Percentiles rank a stretch among this genome's conserved stretches.
phyloP scores from a whole-genome alignment of 2,329 filamentous ascomycete genomes.

The Claviceps maximensis region DNA sequence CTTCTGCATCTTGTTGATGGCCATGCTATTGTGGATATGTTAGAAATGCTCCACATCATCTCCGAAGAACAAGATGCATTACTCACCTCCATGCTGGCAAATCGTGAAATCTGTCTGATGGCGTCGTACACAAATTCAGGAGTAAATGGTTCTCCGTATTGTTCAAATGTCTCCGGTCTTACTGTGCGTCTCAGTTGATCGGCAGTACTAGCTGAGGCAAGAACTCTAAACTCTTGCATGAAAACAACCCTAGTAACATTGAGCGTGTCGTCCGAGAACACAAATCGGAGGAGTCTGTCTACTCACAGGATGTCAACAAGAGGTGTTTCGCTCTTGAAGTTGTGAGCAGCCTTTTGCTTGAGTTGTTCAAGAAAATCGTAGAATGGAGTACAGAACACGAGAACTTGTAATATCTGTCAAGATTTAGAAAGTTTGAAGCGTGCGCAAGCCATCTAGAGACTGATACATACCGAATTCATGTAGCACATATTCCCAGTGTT shows the following conservation, averaged over 20 bases:
- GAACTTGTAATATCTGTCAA: slow-evolving; percentile 74
- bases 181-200: slow-evolving; percentile 62
- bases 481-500: slow-evolving; percentile 99
- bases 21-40: slow-evolving; percentile 48
- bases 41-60: background rate
- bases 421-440: slow-evolving; percentile 20
- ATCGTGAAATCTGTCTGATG: slow-evolving; percentile 73
- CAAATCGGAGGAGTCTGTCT: background rate
- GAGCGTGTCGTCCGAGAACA: background rate
- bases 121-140: slow-evolving; percentile 94
- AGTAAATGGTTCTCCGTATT: slow-evolving; percentile 81
- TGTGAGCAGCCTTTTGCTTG: slow-evolving; percentile 69
- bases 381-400: slow-evolving; percentile 88
- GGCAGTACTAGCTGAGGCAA: slow-evolving; percentile 62
- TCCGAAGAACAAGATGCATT: slow-evolving; percentile 7
- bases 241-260: slow-evolving; percentile 65
- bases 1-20: slow-evolving; percentile 94
- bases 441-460: background rate
- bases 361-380: slow-evolving; percentile 87
- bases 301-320: slow-evolving; percentile 83
- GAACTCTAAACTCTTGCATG: slow-evolving; percentile 78
- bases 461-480: slow-evolving; percentile 90
- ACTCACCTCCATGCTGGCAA: slow-evolving; percentile 78
- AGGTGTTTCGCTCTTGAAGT: slow-evolving; percentile 90
- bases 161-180: slow-evolving; percentile 73